phyloP scores from a whole-genome alignment of 352 stramenopile genomes.

The Globisporangium solare region DNA sequence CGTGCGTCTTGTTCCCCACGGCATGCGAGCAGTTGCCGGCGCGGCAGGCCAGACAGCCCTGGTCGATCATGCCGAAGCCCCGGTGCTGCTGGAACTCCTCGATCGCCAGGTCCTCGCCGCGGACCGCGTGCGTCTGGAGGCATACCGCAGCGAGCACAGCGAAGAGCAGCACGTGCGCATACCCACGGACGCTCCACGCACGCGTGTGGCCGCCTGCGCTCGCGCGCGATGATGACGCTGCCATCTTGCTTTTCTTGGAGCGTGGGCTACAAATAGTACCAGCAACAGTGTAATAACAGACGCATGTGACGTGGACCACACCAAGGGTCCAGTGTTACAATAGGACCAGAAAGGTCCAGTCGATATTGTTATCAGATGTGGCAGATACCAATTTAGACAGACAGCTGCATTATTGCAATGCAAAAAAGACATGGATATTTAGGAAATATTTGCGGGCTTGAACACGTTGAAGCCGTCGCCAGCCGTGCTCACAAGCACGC shows the following conservation, averaged over 20 bases:
- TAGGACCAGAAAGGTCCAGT: too few species aligned
- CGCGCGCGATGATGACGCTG: too few species aligned
- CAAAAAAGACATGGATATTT: slow-evolving; percentile 20
- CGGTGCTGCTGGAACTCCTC: slow-evolving; percentile 11
- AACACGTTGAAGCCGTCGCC: slow-evolving; percentile 97
- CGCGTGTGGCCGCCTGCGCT: too few species aligned
- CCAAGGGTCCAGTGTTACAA: too few species aligned
- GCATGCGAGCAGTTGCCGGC: slow-evolving; percentile 63
- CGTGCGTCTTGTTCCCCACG: slow-evolving; percentile 37
- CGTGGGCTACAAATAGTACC: too few species aligned
- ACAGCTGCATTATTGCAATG: neutral
- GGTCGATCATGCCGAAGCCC: slow-evolving; percentile 13
- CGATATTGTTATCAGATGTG: too few species aligned
- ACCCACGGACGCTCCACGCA: neutral
- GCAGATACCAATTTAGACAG: neutral
- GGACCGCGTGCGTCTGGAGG: neutral
- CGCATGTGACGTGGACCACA: too few species aligned
- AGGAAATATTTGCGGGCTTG: slow-evolving; percentile 94
- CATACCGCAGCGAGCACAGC: neutral
- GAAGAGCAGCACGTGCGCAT: neutral
- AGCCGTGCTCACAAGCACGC: slow-evolving; percentile 95
- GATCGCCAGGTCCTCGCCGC: slow-evolving; percentile 8
- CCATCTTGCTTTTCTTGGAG: too few species aligned
- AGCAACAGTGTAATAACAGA: too few species aligned
- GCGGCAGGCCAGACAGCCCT: slow-evolving; percentile 54